phyloP scores from a whole-genome alignment of 306 rosid species.

The Cotoneaster glaucophyllus region DNA sequence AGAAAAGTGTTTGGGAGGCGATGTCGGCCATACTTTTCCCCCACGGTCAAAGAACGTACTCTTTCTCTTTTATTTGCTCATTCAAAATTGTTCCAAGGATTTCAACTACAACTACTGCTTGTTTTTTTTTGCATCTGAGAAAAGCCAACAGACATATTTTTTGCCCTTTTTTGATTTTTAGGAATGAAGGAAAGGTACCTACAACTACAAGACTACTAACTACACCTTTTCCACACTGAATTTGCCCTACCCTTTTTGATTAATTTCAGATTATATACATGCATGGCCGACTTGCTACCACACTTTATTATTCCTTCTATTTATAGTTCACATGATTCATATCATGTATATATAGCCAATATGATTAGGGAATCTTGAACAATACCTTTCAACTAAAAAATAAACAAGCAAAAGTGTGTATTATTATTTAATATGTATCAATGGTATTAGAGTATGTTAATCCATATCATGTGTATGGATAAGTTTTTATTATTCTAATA shows the following conservation, averaged over 20 bases:
- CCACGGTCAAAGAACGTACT: conserved; percentile 27
- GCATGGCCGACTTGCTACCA: conserved; percentile 17
- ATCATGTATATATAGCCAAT: neutral
- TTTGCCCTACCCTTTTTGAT: neutral
- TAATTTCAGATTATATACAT: neutral
- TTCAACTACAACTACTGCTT: conserved; percentile 7
- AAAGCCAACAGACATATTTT: conserved; percentile 2
- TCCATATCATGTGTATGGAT: neutral
- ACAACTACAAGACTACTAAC: neutral
- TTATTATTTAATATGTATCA: neutral
- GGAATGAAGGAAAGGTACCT: conserved; percentile 2
- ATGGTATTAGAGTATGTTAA: neutral
- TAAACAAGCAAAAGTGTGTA: neutral
- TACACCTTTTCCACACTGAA: conserved; percentile 3
- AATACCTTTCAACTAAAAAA: neutral
- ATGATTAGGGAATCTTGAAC: neutral
- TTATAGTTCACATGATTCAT: conserved; percentile 2
- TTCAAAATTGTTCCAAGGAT: conserved; percentile 27
- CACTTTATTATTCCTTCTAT: neutral
- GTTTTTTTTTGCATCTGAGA: neutral
- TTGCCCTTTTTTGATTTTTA: neutral
- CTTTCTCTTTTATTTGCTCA: neutral
- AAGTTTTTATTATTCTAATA: too few species aligned
- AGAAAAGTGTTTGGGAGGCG: neutral
- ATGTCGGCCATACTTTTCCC: conserved; percentile 49